Evolutionary conservation across 2,329 filamentous ascomycete genomes (phyloP), one percentile per base, ranked within the genome.

Genomic region (Cadophora luteo-olivacea): DNA sequence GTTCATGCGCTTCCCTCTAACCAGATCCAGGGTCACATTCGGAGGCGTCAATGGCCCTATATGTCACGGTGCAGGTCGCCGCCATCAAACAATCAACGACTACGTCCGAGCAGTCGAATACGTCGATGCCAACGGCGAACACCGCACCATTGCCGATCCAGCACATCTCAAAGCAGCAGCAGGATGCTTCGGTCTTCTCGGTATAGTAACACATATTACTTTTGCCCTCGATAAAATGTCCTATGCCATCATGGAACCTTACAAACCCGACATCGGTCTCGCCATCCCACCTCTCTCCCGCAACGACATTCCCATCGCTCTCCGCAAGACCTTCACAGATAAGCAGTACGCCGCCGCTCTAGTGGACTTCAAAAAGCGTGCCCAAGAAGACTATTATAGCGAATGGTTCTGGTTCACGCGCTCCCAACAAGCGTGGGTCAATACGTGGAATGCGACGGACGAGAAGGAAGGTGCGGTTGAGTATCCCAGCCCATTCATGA

Each of bases 391-490:
- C 61, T 84, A 82, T 69, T 84, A 84, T 65, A 75, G 77, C 25
- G 83, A 85, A 70, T 84, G 82, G 81, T 85, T 85, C 71, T 85
- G 83, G 83, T 85, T 84, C 68, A 80, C 83, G 0, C 83, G 82
- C 65, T 80, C 81, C 24, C 77, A 80, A 61, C 77, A 81, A 52
- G 78, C 79, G 4, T 84, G 82, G 82, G 79, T 84, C 22, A 83
- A 84, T 70, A 81, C 79, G 29, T 84, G 82, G 82, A 80, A 83
- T 65, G 77, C 75, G 29, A 78, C 78, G 8, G 66, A 73, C 2
- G 79, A 82, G 54, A 33, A 70, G 9, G 69, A 69, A 0, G 77
- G 77, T 1, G 76, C 74, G 3, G 74, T 78, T 1, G 77, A 82
- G 55, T 83, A 82, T 68, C 82, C 82, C 1, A 69, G 66, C 32